Evolutionary conservation across 441 rosid genomes (phyloP), one percentile per base, ranked within the genome.

Genomic region (Croton laevigatus): DNA sequence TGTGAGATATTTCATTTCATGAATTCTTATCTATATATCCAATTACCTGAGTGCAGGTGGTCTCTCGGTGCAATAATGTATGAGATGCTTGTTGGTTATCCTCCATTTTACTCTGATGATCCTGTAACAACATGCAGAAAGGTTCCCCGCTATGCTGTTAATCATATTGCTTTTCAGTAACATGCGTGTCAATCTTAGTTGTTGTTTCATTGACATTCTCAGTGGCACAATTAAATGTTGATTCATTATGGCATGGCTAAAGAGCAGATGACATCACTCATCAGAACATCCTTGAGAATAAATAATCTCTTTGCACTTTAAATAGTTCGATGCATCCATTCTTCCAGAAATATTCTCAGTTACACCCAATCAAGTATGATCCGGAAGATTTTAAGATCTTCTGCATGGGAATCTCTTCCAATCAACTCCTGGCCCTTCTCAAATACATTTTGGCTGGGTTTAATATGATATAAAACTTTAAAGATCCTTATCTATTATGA

Each of bases 11-110:
- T 71, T 75, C 59, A 59, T 70, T 68, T 45, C 14, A 52, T 42
- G 22, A 67, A 64, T 52, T 70, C 32, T 68, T 76, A 76, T 53
- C 23, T 73, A 59, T 49, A 9, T 17, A 49, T 27, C 19, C 3
- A 52, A 17, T 77, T 60, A 27, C 55, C 59, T 79, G 68, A 70
- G 4, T 81, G 79, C 82, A 91, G 97, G 97, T 91, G 98, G 98
- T 94, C 99, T 20, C 96, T 92, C 61, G 98, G 98, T 75, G 98
- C 99, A 40, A 92, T 92, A 78, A 86, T 92, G 98, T 92, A 94
- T 76, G 98, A 92, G 80, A 94, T 94, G 98, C 98, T 92, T 49
- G 90, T 94, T 76, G 99, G 98, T 53, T 94, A 88, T 77, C 96
- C 99, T n/a, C 99, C 98, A 65, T 94, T 94, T 73, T 90, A 94